Evolutionary conservation across 805 yeast genomes (phyloP).

Genomic region (Wickerhamomyces bovis): DNA sequence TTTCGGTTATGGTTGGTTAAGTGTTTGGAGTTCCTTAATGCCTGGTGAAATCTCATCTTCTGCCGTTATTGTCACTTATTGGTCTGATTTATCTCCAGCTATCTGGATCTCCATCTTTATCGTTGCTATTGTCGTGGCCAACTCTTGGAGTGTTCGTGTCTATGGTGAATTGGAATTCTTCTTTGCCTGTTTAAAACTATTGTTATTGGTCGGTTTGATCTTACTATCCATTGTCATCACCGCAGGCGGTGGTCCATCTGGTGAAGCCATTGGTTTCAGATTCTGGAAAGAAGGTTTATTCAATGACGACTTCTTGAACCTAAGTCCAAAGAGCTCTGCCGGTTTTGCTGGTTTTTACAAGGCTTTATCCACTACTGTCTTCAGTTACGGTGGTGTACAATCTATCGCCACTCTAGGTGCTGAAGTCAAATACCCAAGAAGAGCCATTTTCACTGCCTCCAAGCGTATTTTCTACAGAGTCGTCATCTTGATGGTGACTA

Average conservation of each 20-base stretch:
- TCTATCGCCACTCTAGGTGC: conserved; percentile 42
- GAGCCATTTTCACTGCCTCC: conserved; percentile 28
- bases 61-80: conserved; percentile 38
- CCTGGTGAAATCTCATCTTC: conserved; percentile 43
- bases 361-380: conserved; percentile 35
- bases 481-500: conserved; percentile 22
- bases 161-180: conserved; percentile 53
- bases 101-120: conserved; percentile 38
- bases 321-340: conserved; percentile 18
- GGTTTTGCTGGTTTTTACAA: conserved; percentile 28
- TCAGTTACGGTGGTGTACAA: conserved; percentile 34
- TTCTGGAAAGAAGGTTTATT: conserved; percentile 23
- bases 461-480: conserved; percentile 28
- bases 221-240: conserved; percentile 48
- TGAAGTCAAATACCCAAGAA: conserved; percentile 31
- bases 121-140: conserved; percentile 29
- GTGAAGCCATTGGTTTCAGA: conserved; percentile 29
- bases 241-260: conserved; percentile 54
- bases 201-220: conserved; percentile 57
- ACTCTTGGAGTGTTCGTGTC: conserved; percentile 31
- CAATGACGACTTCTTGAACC: conserved; percentile 9
- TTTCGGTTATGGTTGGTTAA: conserved; percentile 40
- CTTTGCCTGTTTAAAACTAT: conserved; percentile 51
- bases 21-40: conserved; percentile 34
- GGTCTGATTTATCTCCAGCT: conserved; percentile 39